Evolutionary conservation across 768 basidiomycete genomes (phyloP).

Genomic region (Harrya chromipes): DNA sequence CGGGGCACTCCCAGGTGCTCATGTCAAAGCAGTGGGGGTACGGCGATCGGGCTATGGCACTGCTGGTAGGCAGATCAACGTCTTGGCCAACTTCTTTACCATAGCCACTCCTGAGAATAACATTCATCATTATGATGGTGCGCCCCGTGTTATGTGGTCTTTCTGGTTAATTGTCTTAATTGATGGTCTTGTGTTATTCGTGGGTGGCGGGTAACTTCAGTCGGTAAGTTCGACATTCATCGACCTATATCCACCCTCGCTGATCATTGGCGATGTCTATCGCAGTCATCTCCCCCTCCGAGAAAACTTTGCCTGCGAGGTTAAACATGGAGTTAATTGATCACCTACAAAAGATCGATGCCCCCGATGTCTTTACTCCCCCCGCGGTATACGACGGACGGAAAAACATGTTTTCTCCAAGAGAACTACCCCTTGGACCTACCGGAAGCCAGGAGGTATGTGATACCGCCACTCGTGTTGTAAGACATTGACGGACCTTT

Average conservation of each 20-base stretch:
- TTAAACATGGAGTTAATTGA: slow-evolving; percentile 71
- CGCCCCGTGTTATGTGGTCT: slow-evolving; percentile 33
- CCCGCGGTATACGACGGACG: slow-evolving; percentile 75
- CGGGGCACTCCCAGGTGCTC: slow-evolving; percentile 30
- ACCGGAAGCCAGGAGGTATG: slow-evolving; percentile 50
- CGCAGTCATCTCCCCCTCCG: slow-evolving; percentile 62
- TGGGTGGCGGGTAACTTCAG: slow-evolving; percentile 9
- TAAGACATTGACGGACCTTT: slow-evolving; percentile 3
- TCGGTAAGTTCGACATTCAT: slow-evolving; percentile 14
- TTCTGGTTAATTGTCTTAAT: slow-evolving; percentile 20
- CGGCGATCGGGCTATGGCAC: slow-evolving; percentile 63
- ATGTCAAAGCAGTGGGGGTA: slow-evolving; percentile 60
- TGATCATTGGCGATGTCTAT: slow-evolving; percentile 13
- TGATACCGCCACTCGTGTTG: neutral
- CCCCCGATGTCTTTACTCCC: slow-evolving; percentile 68
- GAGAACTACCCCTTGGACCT: slow-evolving; percentile 58
- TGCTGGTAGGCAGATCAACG: slow-evolving; percentile 43
- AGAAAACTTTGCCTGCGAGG: slow-evolving; percentile 63
- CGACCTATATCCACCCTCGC: neutral
- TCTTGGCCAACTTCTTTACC: slow-evolving; percentile 61
- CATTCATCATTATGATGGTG: slow-evolving; percentile 81
- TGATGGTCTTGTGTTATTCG: neutral
- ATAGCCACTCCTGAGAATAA: slow-evolving; percentile 57
- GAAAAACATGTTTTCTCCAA: slow-evolving; percentile 69
- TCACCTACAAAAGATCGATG: slow-evolving; percentile 53